Conservation (phyloP, 768 basidiomycete species). For the Leucocoprinus sp. region DNA sequence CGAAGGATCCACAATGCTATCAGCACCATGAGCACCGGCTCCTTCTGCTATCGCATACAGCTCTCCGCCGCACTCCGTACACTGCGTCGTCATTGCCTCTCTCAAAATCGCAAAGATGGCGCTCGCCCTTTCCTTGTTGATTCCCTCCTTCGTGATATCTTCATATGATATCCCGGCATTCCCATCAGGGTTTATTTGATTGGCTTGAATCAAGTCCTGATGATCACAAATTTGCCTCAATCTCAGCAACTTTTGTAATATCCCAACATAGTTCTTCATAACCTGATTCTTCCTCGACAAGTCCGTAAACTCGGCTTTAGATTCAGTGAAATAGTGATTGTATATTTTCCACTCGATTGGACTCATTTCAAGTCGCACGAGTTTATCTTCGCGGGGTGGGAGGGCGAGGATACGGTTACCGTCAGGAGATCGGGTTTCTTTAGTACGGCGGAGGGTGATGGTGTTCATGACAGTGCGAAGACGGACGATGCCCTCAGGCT, state of each 20-base stretch:
- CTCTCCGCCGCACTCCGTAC: conserved; percentile 80
- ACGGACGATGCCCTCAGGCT: conserved; percentile 83
- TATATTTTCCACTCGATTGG: conserved; percentile 79
- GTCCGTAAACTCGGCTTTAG: conserved; percentile 86
- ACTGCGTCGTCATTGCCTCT: conserved; percentile 83
- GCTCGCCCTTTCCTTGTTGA: conserved; percentile 64
- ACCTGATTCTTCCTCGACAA: conserved; percentile 84
- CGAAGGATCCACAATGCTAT: conserved; percentile 35
- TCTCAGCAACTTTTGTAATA: conserved; percentile 92
- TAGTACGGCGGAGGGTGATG: conserved; percentile 93
- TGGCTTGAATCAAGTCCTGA: conserved; percentile 77
- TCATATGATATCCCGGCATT: conserved; percentile 62
- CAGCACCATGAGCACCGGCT: conserved; percentile 23
- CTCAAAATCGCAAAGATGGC: conserved; percentile 81
- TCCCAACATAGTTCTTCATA: conserved; percentile 98
- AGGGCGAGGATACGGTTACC: conserved; percentile 82
- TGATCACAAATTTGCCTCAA: conserved; percentile 98
- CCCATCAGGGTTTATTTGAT: conserved; percentile 34
- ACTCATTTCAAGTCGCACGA: conserved; percentile 80
- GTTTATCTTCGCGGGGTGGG: conserved; percentile 84
- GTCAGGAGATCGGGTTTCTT: conserved; percentile 75
- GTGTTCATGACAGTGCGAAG: conserved; percentile 96
- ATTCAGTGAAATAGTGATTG: conserved; percentile 80
- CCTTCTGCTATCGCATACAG: conserved; percentile 48
- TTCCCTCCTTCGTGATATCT: conserved; percentile 73